Conservation (phyloP, 768 basidiomycete species). For the Suillus variegatus region DNA sequence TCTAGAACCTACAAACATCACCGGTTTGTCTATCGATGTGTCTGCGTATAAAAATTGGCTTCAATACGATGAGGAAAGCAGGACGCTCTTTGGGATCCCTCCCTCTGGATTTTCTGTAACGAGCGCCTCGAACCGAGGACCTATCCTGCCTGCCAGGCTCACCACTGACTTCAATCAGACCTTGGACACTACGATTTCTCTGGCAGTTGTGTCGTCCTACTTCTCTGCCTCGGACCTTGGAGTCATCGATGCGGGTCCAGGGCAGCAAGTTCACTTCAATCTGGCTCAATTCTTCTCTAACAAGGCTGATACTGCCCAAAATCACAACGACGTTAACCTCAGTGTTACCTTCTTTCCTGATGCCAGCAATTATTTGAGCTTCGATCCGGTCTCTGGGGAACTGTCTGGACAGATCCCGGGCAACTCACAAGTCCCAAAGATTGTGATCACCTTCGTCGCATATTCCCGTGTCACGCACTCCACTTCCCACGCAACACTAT, state of each 20-base stretch:
- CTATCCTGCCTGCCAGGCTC: slow-evolving; percentile 60
- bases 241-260: slow-evolving; percentile 53
- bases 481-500: slow-evolving; percentile 64
- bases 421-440: slow-evolving; percentile 41
- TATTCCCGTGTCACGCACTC: slow-evolving; percentile 68
- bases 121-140: slow-evolving; percentile 33
- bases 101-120: slow-evolving; percentile 38
- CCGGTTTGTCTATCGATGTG: slow-evolving; percentile 57
- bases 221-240: slow-evolving; percentile 64
- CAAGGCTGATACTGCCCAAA: slow-evolving; percentile 30
- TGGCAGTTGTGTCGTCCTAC: slow-evolving; percentile 72
- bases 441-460: slow-evolving; percentile 63
- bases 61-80: slow-evolving; percentile 53
- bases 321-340: slow-evolving; percentile 48
- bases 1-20: slow-evolving; percentile 61
- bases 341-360: slow-evolving; percentile 58
- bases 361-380: slow-evolving; percentile 52
- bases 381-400: slow-evolving; percentile 44
- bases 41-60: slow-evolving; percentile 59
- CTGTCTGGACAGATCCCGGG: slow-evolving; percentile 60
- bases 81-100: slow-evolving; percentile 67
- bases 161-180: slow-evolving; percentile 68
- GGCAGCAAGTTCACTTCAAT: slow-evolving; percentile 51
- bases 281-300: slow-evolving; percentile 60
- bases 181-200: slow-evolving; percentile 58